Evolutionary conservation across 2,329 filamentous ascomycete genomes (phyloP).

Genomic region (Madurella fahalii): DNA sequence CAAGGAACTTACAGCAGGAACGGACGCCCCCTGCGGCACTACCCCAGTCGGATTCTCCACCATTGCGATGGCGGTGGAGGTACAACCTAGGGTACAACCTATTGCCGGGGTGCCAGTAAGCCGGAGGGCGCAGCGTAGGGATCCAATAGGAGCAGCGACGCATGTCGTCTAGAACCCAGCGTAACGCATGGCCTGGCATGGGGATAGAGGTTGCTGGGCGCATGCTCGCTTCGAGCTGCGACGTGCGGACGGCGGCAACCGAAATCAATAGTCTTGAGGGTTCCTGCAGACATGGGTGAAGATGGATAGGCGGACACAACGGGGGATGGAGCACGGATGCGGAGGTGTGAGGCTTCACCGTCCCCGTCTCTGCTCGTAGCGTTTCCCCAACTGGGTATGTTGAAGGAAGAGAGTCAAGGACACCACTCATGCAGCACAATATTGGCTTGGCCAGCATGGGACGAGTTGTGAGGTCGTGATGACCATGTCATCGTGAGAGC

Average conservation of each 20-base stretch:
- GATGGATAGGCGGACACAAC: background rate
- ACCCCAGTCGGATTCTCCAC: background rate
- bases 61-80: background rate
- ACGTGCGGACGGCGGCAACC: conserved; percentile 6
- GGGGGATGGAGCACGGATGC: background rate
- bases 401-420: background rate
- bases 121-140: background rate
- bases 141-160: background rate
- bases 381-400: no score
- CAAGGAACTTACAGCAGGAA: background rate
- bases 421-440: conserved; percentile 9
- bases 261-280: conserved; percentile 20
- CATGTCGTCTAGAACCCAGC: background rate
- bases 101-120: background rate
- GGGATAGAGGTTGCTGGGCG: background rate
- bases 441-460: conserved; percentile 20
- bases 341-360: background rate
- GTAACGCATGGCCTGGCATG: background rate
- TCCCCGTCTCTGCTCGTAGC: no score
- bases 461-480: background rate
- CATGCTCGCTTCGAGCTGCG: conserved; percentile 1
- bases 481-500: background rate
- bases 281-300: conserved; percentile 5
- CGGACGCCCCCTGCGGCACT: background rate
- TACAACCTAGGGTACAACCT: background rate